Conservation (phyloP, 768 basidiomycete genomes). For the Podaxis sp. region DNA sequence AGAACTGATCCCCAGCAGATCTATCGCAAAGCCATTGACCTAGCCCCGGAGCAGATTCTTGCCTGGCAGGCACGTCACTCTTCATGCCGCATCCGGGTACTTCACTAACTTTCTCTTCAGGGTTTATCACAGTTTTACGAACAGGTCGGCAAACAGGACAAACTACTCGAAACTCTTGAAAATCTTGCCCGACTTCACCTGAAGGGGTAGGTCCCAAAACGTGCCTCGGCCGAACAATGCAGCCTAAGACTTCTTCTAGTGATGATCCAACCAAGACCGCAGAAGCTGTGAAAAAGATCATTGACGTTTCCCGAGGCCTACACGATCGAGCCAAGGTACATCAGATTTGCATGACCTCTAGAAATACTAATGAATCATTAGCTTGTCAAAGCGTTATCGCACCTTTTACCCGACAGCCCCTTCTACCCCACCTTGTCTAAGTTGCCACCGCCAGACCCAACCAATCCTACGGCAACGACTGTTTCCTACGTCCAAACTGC, state of each 20-base stretch:
- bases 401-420: constrained; percentile 75
- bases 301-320: constrained; percentile 45
- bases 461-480: constrained; percentile 65
- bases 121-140: constrained; percentile 77
- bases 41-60: constrained; percentile 67
- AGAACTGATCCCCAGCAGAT: constrained; percentile 43
- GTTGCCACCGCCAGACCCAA: constrained; percentile 75
- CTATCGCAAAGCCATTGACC: constrained; percentile 73
- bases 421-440: constrained; percentile 59
- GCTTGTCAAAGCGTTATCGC: constrained; percentile 65
- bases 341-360: constrained; percentile 14
- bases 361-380: constrained; percentile 28
- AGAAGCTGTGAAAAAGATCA: constrained; percentile 74
- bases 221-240: background rate
- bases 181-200: constrained; percentile 59
- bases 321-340: constrained; percentile 55
- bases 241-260: constrained; percentile 35
- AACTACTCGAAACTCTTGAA: constrained; percentile 52
- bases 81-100: constrained; percentile 18
- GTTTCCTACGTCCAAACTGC: constrained; percentile 58
- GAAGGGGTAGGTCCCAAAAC: constrained; percentile 46
- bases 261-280: constrained; percentile 79
- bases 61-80: constrained; percentile 76
- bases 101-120: constrained; percentile 34
- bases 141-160: constrained; percentile 55